Evolutionary conservation across 768 basidiomycete species (phyloP).

Genomic region (Leccinum subgranulosum): DNA sequence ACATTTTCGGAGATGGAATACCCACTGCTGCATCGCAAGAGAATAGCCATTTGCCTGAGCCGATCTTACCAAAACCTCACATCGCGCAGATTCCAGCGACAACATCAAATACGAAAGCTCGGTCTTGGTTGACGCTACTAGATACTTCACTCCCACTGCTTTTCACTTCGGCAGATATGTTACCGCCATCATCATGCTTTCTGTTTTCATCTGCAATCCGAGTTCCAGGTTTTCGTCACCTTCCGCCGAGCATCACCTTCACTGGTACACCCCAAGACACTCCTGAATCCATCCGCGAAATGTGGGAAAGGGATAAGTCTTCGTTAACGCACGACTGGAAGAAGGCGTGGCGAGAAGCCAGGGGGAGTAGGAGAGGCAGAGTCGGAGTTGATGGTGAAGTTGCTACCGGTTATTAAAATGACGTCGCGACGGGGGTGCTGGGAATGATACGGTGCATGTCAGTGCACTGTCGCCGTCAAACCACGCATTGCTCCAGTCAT

Average conservation of each 20-base stretch:
- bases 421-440: neutral
- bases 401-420: conserved; percentile 9
- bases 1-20: conserved; percentile 31
- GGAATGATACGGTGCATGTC: neutral
- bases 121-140: conserved; percentile 38
- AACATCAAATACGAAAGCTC: conserved; percentile 1
- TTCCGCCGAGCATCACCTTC: conserved; percentile 19
- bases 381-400: conserved; percentile 39
- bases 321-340: conserved; percentile 78
- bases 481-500: neutral
- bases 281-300: conserved; percentile 49
- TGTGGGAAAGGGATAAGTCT: conserved; percentile 69
- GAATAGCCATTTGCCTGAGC: neutral
- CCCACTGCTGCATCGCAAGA: conserved; percentile 10
- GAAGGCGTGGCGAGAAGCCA: conserved; percentile 70
- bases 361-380: conserved; percentile 57
- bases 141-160: conserved; percentile 58
- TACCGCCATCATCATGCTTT: conserved; percentile 20
- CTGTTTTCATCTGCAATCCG: conserved; percentile 34
- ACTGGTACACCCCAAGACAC: conserved; percentile 23
- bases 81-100: conserved; percentile 2
- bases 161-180: conserved; percentile 48
- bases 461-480: neutral
- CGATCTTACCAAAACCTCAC: conserved; percentile 4
- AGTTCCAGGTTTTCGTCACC: conserved; percentile 50